A percentile compares a stretch with the other conserved stretches of the same genome.
Conservation (phyloP, 257 asterid species). For the Euphrasia confusa region DNA sequence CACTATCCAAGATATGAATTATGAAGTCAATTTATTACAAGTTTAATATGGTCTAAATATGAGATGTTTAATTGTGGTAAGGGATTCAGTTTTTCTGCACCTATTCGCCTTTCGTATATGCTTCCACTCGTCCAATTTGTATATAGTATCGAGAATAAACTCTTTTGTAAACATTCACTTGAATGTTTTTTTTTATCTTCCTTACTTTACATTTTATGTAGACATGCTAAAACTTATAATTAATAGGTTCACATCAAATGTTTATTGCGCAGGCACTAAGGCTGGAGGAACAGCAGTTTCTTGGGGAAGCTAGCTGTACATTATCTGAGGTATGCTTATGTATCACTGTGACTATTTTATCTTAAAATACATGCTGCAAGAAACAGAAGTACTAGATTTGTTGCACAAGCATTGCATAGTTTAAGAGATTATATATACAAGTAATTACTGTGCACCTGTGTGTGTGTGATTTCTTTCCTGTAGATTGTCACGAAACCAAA, state of each 20-base stretch:
- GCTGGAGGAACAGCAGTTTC: conserved; percentile 96
- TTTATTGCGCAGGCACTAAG: conserved; percentile 41
- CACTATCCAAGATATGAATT: not conserved
- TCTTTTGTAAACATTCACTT: conserved; percentile 4
- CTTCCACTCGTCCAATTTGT: conserved; percentile 5
- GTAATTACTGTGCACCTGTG: conserved; percentile 12
- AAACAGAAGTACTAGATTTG: conserved; percentile 14
- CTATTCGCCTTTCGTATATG: not conserved
- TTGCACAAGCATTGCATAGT: conserved; percentile 9
- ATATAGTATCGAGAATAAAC: not conserved
- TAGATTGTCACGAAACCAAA: conserved; percentile 68
- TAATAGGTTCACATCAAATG: conserved; percentile 8
- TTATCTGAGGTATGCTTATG: conserved; percentile 67
- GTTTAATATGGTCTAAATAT: not conserved
- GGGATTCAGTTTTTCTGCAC: not conserved
- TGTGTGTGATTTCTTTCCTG: conserved; percentile 25
- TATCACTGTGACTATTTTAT: conserved; percentile 22
- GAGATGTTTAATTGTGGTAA: conserved; percentile 1
- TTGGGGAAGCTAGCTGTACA: conserved; percentile 86
- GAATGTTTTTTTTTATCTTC: not conserved
- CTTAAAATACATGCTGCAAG: conserved; percentile 10
- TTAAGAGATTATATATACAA: conserved; percentile 11
- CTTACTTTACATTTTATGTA: not conserved
- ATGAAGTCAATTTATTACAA: too few relatives aligned
- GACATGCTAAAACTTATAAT: not conserved